These are phyloP conservation scores for Komagataella populi DNA, from an alignment of 805 yeast species.

Conservation along the genomic window DNA sequence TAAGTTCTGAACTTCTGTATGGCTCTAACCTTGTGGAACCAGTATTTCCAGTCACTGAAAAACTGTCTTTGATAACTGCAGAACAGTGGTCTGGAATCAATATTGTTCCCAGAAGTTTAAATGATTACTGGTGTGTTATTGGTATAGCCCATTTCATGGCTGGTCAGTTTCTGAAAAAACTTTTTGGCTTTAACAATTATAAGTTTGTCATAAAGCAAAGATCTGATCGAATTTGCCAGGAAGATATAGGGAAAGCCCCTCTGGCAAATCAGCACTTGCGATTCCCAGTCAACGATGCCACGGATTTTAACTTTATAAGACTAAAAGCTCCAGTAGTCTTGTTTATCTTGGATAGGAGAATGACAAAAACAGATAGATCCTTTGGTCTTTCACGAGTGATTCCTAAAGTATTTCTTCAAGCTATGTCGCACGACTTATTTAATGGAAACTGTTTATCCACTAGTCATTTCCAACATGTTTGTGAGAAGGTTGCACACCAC, in stretches of 20 bases:
- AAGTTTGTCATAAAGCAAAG: slow-evolving; percentile 53
- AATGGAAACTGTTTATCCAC: slow-evolving; percentile 68
- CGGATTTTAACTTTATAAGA: slow-evolving; percentile 54
- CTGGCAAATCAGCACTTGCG: slow-evolving; percentile 56
- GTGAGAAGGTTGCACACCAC: slow-evolving; percentile 87
- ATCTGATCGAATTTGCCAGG: slow-evolving; percentile 53
- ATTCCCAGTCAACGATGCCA: slow-evolving; percentile 43
- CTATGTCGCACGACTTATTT: slow-evolving; percentile 86
- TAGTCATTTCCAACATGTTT: slow-evolving; percentile 78
- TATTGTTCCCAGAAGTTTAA: slow-evolving; percentile 64
- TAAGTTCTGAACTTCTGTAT: slow-evolving; percentile 51
- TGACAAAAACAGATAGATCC: slow-evolving; percentile 93
- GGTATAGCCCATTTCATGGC: slow-evolving; percentile 85
- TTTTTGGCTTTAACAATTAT: slow-evolving; percentile 80
- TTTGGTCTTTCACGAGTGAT: slow-evolving; percentile 85
- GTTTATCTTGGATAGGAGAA: slow-evolving; percentile 73
- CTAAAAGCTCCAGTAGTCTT: slow-evolving; percentile 80
- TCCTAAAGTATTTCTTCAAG: slow-evolving; percentile 83
- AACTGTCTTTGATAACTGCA: slow-evolving; percentile 57
- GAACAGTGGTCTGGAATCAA: slow-evolving; percentile 91
- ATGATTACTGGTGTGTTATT: slow-evolving; percentile 80
- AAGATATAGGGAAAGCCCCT: slow-evolving; percentile 72
- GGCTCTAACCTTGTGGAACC: slow-evolving; percentile 71
- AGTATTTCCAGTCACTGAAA: slow-evolving; percentile 53
- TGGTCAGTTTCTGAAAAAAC: slow-evolving; percentile 44